Percentiles rank a stretch among this genome's conserved stretches.
Conservation (phyloP, 768 basidiomycete species). For the Fomitopsis pulvina region DNA sequence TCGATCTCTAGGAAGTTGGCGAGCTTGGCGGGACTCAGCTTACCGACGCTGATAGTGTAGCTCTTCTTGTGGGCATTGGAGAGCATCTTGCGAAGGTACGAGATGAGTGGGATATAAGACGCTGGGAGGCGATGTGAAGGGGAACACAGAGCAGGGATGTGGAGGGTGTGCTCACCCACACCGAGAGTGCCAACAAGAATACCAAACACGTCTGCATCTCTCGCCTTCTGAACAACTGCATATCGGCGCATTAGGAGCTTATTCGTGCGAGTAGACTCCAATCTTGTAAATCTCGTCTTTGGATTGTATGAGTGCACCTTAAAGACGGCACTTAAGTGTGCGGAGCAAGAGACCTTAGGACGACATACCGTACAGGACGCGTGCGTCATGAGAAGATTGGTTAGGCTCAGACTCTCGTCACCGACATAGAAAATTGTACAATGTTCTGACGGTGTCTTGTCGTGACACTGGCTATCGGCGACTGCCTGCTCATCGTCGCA, state of each 20-base stretch:
- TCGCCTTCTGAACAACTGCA: constrained; percentile 76
- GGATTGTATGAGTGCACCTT: constrained; percentile 83
- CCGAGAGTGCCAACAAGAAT: constrained; percentile 94
- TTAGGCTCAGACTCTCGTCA: constrained; percentile 69
- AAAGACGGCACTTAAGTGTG: neutral
- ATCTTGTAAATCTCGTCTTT: constrained; percentile 30
- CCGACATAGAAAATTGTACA: constrained; percentile 60
- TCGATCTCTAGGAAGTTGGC: constrained; percentile 96
- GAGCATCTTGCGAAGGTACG: constrained; percentile 69
- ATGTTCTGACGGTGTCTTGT: constrained; percentile 16
- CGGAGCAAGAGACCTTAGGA: neutral
- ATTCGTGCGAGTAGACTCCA: constrained; percentile 70
- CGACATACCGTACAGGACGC: constrained; percentile 49
- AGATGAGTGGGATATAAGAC: constrained; percentile 81
- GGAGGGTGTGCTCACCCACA: constrained; percentile 48
- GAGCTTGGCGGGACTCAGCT: constrained; percentile 90
- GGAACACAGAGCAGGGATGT: neutral
- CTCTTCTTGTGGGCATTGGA: constrained; percentile 71
- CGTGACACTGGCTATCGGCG: too few relatives aligned
- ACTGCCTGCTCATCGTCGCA: too few relatives aligned
- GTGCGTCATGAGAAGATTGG: constrained; percentile 84
- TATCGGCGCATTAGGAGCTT: constrained; percentile 87
- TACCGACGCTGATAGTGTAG: constrained; percentile 93
- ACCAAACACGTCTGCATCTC: constrained; percentile 91
- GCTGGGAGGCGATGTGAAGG: constrained; percentile 35